Evolutionary conservation across 805 yeast genomes (phyloP).

Genomic region (Martiniozyma abietophila): DNA sequence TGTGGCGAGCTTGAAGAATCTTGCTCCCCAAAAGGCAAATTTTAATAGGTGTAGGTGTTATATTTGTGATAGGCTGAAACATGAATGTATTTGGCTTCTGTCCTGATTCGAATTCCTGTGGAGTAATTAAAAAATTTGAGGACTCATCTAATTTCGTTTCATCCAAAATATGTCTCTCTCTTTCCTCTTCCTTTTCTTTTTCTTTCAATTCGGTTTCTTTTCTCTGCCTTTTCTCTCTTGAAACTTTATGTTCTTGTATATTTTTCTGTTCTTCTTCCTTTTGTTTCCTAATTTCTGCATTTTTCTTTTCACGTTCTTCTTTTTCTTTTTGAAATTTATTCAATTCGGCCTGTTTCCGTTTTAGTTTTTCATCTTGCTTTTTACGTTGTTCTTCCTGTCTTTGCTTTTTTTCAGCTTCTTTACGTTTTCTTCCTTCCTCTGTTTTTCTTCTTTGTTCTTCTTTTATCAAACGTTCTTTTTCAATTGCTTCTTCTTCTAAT

Average conservation of each 20-base stretch:
- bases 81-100: no score
- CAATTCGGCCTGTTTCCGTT: constrained; percentile 32
- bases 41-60: no score
- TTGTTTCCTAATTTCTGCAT: constrained; percentile 25
- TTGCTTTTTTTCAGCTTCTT: constrained; percentile 34
- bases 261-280: constrained; percentile 27
- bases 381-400: constrained; percentile 20
- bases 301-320: constrained; percentile 32
- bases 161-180: constrained; percentile 4
- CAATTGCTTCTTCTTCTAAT: constrained; percentile 41
- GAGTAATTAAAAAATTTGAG: no score
- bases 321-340: constrained; percentile 28
- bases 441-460: constrained; percentile 33
- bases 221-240: constrained; percentile 17
- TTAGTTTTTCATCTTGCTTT: constrained; percentile 29
- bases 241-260: constrained; percentile 28
- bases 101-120: no score
- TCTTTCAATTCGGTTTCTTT: constrained; percentile 27
- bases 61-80: no score
- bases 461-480: constrained; percentile 32
- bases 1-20: no score
- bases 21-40: no score
- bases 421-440: constrained; percentile 39
- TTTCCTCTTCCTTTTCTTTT: constrained; percentile 6
- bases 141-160: no score